These are phyloP conservation scores for Naganishia vishniacii DNA, from an alignment of 768 basidiomycete species.

Conservation along the genomic window DNA sequence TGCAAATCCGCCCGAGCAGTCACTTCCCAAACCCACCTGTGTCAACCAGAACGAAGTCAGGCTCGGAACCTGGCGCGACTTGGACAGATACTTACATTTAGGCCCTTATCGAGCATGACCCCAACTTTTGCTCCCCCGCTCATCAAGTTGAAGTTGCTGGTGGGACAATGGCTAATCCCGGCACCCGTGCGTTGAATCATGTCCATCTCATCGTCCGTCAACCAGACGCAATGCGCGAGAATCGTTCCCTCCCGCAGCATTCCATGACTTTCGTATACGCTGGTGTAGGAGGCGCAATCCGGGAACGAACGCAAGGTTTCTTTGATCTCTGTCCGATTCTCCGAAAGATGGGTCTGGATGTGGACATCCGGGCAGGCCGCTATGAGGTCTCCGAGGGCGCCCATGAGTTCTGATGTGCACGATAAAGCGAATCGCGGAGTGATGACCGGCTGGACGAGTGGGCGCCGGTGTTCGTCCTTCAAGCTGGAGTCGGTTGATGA, in stretches of 20 bases:
- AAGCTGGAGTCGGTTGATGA: constrained; percentile 33
- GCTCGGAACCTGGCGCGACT: background rate
- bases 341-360: constrained; percentile 89
- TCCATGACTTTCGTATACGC: constrained; percentile 71
- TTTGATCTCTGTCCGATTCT: constrained; percentile 69
- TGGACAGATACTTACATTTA: constrained; percentile 62
- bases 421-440: constrained; percentile 96
- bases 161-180: constrained; percentile 88
- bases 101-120: constrained; percentile 68
- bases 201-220: constrained; percentile 66
- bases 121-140: constrained; percentile 80
- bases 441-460: constrained; percentile 78
- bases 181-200: constrained; percentile 62
- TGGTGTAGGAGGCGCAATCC: constrained; percentile 62
- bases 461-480: constrained; percentile 10
- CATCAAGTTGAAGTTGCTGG: constrained; percentile 83
- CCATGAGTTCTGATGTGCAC: constrained; percentile 68
- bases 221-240: constrained; percentile 78
- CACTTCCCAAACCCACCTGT: constrained; percentile 90
- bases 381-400: constrained; percentile 60
- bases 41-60: background rate
- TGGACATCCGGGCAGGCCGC: constrained; percentile 55
- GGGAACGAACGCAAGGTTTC: constrained; percentile 66
- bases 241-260: constrained; percentile 75
- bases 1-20: constrained; percentile 75